Conservation (phyloP, 2,329 filamentous ascomycete species). For the Penicillium freii region DNA sequence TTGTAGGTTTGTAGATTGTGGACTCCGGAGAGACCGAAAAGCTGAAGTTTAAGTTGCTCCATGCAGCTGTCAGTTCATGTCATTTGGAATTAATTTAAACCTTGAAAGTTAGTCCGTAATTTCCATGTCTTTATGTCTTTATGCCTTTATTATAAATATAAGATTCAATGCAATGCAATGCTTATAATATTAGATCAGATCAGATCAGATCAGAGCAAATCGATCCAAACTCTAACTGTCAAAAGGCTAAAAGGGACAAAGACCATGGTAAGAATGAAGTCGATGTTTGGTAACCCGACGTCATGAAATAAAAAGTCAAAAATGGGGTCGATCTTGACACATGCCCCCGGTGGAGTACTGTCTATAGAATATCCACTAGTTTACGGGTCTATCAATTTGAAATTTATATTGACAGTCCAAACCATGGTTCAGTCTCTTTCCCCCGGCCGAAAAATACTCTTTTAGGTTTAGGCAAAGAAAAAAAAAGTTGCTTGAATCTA, state of each 20-base stretch:
- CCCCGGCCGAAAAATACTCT: not conserved
- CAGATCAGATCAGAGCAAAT: not conserved
- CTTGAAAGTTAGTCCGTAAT: not conserved
- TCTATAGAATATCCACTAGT: conserved; percentile 6
- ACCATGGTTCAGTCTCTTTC: not conserved
- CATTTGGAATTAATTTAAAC: not conserved
- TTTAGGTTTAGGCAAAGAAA: not conserved
- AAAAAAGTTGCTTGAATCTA: not conserved
- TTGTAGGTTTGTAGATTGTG: not conserved
- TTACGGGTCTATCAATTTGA: conserved; percentile 12
- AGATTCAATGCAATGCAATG: not conserved
- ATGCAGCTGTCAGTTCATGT: conserved; percentile 3
- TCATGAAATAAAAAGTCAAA: conserved; percentile 13
- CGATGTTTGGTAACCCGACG: conserved; percentile 3
- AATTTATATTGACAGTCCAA: not conserved
- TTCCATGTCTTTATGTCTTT: too few relatives aligned
- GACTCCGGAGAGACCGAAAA: not conserved
- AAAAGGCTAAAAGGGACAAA: not conserved
- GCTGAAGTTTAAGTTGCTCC: not conserved
- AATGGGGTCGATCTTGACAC: conserved; percentile 10
- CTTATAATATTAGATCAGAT: not conserved
- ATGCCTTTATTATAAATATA: not conserved
- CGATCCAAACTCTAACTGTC: conserved; percentile 19
- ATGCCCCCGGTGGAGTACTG: not conserved
- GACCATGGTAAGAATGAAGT: not conserved